Conservation (phyloP, 73 alveolate genomes). For the Loxodes magnus region DNA sequence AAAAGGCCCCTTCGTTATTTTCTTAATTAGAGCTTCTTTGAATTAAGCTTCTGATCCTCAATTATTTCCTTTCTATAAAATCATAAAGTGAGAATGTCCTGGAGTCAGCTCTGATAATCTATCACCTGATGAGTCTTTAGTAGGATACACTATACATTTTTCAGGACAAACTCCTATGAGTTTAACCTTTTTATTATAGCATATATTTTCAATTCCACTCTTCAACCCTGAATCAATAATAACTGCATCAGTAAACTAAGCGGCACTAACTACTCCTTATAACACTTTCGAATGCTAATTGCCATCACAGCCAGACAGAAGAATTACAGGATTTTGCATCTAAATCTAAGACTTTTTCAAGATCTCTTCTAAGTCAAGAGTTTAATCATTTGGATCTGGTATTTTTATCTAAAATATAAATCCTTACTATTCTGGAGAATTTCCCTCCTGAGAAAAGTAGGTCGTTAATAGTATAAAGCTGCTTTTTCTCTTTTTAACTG, state of each 20-base stretch:
- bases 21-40: too few species aligned
- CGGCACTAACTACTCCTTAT: conserved; percentile 95
- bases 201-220: not conserved
- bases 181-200: conserved; percentile 35
- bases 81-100: conserved; percentile 96
- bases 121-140: conserved; percentile 70
- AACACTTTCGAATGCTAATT: conserved; percentile 66
- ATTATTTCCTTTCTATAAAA: too few species aligned
- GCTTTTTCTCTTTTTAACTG: conserved; percentile 32
- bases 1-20: too few species aligned
- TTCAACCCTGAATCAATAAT: conserved; percentile 81
- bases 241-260: conserved; percentile 85
- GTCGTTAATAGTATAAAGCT: conserved; percentile 77
- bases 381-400: conserved; percentile 63
- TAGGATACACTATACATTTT: conserved; percentile 82
- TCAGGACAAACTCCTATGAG: conserved; percentile 96
- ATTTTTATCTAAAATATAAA: too few species aligned
- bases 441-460: conserved; percentile 93
- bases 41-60: too few species aligned
- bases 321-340: conserved; percentile 73
- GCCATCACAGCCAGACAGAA: conserved; percentile 84
- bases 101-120: conserved; percentile 81
- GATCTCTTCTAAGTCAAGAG: conserved; percentile 61
- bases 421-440: conserved; percentile 77
- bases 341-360: conserved; percentile 66